phyloP scores from a whole-genome alignment of 495 filamentous ascomycete genomes.

The Penicillium crystallinum region DNA sequence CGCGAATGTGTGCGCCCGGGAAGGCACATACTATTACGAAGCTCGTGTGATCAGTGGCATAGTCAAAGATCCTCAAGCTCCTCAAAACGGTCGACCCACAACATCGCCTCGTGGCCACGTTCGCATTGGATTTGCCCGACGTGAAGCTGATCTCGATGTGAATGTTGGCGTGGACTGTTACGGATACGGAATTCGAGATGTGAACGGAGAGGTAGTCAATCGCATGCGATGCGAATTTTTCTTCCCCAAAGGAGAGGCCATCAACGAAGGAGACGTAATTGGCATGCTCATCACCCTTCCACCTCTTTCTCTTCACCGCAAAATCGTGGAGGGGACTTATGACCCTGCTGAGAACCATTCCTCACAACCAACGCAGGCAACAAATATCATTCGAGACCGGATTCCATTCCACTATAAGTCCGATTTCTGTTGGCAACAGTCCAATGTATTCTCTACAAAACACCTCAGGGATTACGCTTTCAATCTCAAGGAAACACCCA shows the following conservation, averaged over 20 bases:
- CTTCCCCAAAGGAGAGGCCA: constrained; percentile 65
- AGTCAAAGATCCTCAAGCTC: constrained; percentile 25
- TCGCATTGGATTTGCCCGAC: constrained; percentile 81
- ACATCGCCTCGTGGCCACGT: constrained; percentile 63
- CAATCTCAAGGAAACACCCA: constrained; percentile 44
- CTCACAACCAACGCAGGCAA: constrained; percentile 21
- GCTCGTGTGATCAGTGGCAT: constrained; percentile 76
- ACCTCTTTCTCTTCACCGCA: constrained; percentile 74
- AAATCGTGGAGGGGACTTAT: constrained; percentile 79
- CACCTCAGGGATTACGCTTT: constrained; percentile 70
- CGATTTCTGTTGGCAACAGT: constrained; percentile 90
- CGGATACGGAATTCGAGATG: constrained; percentile 89
- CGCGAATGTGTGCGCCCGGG: constrained; percentile 85
- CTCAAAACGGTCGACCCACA: constrained; percentile 31
- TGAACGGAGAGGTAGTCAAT: constrained; percentile 84
- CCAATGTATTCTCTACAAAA: constrained; percentile 84
- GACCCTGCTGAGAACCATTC: constrained; percentile 65
- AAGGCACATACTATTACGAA: constrained; percentile 92
- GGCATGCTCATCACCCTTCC: constrained; percentile 90
- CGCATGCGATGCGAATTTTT: constrained; percentile 89
- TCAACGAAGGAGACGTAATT: constrained; percentile 85
- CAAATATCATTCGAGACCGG: constrained; percentile 87
- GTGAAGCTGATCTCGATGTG: constrained; percentile 86
- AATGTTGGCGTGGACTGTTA: constrained; percentile 96
- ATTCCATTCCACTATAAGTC: constrained; percentile 91